Evolutionary conservation across 345 rosid genomes (phyloP), one percentile per base, ranked within the genome.

Genomic region (Alliaria petiolata): DNA sequence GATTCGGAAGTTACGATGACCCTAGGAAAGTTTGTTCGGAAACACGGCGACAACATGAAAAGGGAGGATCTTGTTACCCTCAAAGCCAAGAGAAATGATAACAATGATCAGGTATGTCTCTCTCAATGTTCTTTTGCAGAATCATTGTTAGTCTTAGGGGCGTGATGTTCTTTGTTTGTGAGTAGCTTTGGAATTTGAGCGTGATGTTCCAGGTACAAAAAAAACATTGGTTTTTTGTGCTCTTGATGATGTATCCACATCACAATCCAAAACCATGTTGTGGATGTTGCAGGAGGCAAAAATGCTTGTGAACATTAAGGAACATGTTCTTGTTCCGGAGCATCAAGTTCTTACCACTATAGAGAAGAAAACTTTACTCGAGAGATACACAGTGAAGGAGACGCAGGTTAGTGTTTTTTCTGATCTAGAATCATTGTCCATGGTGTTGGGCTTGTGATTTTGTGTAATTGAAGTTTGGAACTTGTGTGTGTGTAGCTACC

Each of bases 21-120:
- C 38, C 68, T 71, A 68, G 65, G 71, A 0, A 85, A 91, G 65
- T 89, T 93, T 54, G 36, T 83, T 11, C 73, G 81, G 5, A 91
- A 85, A 64, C 77, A 79, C n/a, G 92, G 89, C 0, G 92, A 91
- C 16, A 84, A 79, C 82, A 87, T 89, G 92, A 95, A 91, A 70
- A 82, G 98, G 60, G 99, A 95, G 69, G 93, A 91, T 79, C 95
- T 85, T n/a, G 82, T 84, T 39, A 83, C 89, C 72, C 84, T 80
- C 68, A 89, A 85, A 63, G 61, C 79, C 2, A 85, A 84, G 81
- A 78, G 87, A 28, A 83, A 72, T 7, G 82, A 86, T 65, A 73
- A 74, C 76, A 77, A 36, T 6, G 93, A 88, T 75, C 89, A 87
- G 95, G 97, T 91, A 67, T 33, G 20, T 54, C 30, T n/a, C n/a